Conservation (phyloP, 1,284 basidiomycete genomes). For the Anthracocystis setariae region DNA sequence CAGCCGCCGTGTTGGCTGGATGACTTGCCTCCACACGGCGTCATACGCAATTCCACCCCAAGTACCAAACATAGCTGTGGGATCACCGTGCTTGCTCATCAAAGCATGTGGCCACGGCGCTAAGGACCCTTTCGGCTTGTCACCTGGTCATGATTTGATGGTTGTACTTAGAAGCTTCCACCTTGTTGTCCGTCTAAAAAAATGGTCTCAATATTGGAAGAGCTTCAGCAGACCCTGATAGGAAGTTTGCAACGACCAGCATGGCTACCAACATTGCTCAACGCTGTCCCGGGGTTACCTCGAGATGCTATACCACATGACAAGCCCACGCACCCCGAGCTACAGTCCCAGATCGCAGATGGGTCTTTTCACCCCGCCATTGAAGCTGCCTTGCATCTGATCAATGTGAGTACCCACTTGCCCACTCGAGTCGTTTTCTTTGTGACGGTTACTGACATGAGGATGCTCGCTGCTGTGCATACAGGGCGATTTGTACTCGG, state of each 20-base stretch:
- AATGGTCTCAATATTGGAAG: slow-evolving; percentile 12
- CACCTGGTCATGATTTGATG: too few relatives aligned
- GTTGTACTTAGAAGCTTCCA: too few relatives aligned
- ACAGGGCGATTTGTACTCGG: slow-evolving; percentile 38
- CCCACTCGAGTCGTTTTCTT: background rate
- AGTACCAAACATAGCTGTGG: too few relatives aligned
- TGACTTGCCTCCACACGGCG: slow-evolving; percentile 2
- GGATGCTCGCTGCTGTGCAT: background rate
- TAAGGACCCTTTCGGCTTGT: too few relatives aligned
- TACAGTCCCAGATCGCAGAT: slow-evolving; percentile 20
- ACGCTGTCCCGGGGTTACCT: slow-evolving; percentile 11
- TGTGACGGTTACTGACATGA: background rate
- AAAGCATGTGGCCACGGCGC: too few relatives aligned
- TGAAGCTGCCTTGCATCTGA: slow-evolving; percentile 32
- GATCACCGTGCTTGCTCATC: background rate
- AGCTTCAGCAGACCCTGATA: slow-evolving; percentile 6
- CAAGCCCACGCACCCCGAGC: slow-evolving; percentile 13
- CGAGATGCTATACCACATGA: slow-evolving; percentile 20
- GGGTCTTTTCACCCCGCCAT: slow-evolving; percentile 23
- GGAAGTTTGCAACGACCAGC: background rate
- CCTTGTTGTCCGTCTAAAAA: background rate
- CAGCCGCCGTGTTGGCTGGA: background rate
- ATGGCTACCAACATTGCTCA: slow-evolving; percentile 17
- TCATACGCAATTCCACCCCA: background rate
- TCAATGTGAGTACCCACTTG: slow-evolving; percentile 19